Conservation (phyloP, 805 yeast genomes). For the Starmerella gropengiesseri region DNA sequence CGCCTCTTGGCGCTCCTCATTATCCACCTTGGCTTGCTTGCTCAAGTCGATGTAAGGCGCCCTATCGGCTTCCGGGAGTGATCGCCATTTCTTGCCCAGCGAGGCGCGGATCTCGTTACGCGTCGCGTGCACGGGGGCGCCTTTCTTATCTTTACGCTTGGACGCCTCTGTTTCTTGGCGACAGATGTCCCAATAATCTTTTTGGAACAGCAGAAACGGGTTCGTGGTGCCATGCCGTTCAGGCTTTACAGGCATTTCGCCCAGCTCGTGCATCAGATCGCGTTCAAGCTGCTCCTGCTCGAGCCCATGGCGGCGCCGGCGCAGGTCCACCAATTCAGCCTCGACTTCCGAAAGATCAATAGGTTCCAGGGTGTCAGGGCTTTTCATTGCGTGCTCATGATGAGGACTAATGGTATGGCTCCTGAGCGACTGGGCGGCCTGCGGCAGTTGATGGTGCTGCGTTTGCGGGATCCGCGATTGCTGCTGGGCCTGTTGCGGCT, state of each 20-base stretch:
- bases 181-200: conserved; percentile 34
- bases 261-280: conserved; percentile 31
- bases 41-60: conserved; percentile 32
- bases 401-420: conserved; percentile 1
- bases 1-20: conserved; percentile 29
- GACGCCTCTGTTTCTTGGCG: conserved; percentile 30
- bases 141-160: conserved; percentile 25
- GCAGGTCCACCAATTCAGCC: conserved; percentile 24
- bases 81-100: conserved; percentile 35
- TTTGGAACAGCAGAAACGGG: conserved; percentile 34
- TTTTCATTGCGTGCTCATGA: not conserved
- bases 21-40: conserved; percentile 28
- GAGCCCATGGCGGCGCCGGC: conserved; percentile 25
- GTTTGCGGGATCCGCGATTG: not conserved
- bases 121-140: conserved; percentile 28
- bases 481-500: not conserved
- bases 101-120: conserved; percentile 34
- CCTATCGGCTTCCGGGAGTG: conserved; percentile 30
- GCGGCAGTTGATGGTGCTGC: not conserved
- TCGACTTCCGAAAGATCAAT: conserved; percentile 21
- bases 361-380: conserved; percentile 8
- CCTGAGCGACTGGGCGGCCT: not conserved
- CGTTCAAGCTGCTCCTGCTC: conserved; percentile 30
- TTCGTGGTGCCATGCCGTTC: conserved; percentile 32
- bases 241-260: conserved; percentile 32